Evolutionary conservation across 257 asterid species (phyloP).

Genomic region (Nyctanthes arbortristis): DNA sequence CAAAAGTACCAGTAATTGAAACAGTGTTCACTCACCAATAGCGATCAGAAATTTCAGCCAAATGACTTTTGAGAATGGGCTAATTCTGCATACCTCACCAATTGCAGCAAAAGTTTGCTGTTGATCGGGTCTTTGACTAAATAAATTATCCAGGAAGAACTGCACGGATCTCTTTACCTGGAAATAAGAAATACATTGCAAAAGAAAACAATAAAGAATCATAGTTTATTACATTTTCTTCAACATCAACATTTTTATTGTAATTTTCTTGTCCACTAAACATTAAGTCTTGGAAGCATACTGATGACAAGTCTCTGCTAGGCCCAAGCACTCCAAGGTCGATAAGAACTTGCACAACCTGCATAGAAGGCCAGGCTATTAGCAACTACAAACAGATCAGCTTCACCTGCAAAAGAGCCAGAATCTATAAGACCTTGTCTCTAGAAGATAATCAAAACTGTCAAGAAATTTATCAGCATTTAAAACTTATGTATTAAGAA

Average conservation of each 20-base stretch:
- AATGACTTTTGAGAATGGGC: neutral
- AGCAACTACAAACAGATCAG: neutral
- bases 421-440: no score
- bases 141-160: slow-evolving; percentile 90
- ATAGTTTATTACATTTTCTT: neutral
- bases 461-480: neutral
- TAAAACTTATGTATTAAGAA: slow-evolving; percentile 10
- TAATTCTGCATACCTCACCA: slow-evolving; percentile 68
- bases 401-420: no score
- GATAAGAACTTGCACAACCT: slow-evolving; percentile 85
- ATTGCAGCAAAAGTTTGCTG: slow-evolving; percentile 89
- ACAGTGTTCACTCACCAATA: no score
- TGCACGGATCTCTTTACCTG: slow-evolving; percentile 92
- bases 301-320: slow-evolving; percentile 87
- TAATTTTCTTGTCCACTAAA: no score
- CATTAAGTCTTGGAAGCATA: slow-evolving; percentile 25
- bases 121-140: no score
- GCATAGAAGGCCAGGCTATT: slow-evolving; percentile 22
- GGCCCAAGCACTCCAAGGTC: slow-evolving; percentile 97
- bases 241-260: no score
- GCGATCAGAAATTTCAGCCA: neutral
- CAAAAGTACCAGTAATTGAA: no score
- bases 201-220: neutral
- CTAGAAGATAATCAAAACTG: neutral
- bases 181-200: slow-evolving; percentile 7